Evolutionary conservation across 768 basidiomycete genomes (phyloP).

Genomic region (Leccinellum rugosiceps): DNA sequence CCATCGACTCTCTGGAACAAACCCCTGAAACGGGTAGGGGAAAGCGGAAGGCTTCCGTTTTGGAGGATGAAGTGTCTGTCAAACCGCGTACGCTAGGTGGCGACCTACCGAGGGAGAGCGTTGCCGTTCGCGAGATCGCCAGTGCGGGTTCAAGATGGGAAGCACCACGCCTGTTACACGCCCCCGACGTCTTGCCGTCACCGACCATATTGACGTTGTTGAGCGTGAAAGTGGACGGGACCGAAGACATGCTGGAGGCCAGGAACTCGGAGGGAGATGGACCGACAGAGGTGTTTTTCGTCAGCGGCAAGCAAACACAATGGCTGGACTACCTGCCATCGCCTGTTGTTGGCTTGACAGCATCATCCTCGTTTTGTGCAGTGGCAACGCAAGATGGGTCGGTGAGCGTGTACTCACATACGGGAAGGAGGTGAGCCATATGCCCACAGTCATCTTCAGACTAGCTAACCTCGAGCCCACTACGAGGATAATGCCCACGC

Average conservation of each 20-base stretch:
- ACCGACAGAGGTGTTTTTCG: conserved; percentile 65
- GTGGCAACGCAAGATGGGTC: conserved; percentile 76
- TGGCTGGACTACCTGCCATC: conserved; percentile 90
- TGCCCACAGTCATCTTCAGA: neutral
- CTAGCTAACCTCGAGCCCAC: neutral
- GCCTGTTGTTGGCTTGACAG: conserved; percentile 63
- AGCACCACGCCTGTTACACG: conserved; percentile 18
- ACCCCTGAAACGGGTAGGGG: conserved; percentile 40
- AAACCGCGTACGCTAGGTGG: conserved; percentile 66
- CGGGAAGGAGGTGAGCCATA: conserved; percentile 69
- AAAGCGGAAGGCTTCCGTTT: conserved; percentile 49
- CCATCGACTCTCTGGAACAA: conserved; percentile 51
- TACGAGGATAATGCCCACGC: conserved; percentile 68
- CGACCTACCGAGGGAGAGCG: conserved; percentile 49
- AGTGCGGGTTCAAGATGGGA: conserved; percentile 15
- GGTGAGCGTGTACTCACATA: conserved; percentile 79
- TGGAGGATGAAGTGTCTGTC: conserved; percentile 38
- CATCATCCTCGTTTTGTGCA: conserved; percentile 66
- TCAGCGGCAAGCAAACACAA: conserved; percentile 64
- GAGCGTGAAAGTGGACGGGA: conserved; percentile 58
- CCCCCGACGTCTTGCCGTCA: conserved; percentile 34
- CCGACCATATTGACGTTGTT: conserved; percentile 62
- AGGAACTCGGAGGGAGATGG: conserved; percentile 69
- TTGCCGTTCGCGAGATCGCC: conserved; percentile 55
- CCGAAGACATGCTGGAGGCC: conserved; percentile 69